Conservation (phyloP, 495 filamentous ascomycete species). For the Aspergillus conjunctus region DNA sequence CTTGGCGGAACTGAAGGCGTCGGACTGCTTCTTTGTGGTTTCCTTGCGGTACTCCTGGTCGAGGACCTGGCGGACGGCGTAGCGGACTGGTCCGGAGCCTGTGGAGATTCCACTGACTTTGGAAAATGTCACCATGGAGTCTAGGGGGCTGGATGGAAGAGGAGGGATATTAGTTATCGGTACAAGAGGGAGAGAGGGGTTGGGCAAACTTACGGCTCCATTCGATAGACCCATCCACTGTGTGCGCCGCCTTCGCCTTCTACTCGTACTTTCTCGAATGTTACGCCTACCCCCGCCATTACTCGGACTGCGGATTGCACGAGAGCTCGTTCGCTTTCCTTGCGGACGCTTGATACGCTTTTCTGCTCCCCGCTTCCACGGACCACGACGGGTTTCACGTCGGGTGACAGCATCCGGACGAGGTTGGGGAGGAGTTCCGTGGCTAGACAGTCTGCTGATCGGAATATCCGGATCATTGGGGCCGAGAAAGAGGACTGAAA, state of each 20-base stretch:
- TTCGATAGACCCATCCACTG: conserved; percentile 79
- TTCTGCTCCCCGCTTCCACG: conserved; percentile 65
- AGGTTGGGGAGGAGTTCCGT: conserved; percentile 84
- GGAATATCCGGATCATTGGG: conserved; percentile 71
- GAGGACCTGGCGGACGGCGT: conserved; percentile 87
- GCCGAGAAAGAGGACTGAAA: conserved; percentile 60
- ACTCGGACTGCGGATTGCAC: conserved; percentile 76
- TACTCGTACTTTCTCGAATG: conserved; percentile 79
- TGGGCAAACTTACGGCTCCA: conserved; percentile 78
- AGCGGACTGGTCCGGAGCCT: conserved; percentile 69
- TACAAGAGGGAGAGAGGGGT: background rate
- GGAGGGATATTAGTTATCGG: background rate
- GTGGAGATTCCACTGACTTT: conserved; percentile 37
- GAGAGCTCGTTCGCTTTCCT: conserved; percentile 78
- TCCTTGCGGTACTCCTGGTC: conserved; percentile 83
- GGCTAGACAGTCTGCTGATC: conserved; percentile 70
- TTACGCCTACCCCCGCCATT: conserved; percentile 76
- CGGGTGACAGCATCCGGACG: conserved; percentile 78
- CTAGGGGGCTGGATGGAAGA: conserved; percentile 57
- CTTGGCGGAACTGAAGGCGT: conserved; percentile 55
- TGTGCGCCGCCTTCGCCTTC: conserved; percentile 61
- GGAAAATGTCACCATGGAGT: conserved; percentile 58
- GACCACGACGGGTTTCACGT: conserved; percentile 90
- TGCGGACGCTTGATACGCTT: conserved; percentile 80
- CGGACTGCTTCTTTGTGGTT: conserved; percentile 59